Evolutionary conservation across 2,329 filamentous ascomycete genomes (phyloP).

Genomic region (Fusarium mundagurra): DNA sequence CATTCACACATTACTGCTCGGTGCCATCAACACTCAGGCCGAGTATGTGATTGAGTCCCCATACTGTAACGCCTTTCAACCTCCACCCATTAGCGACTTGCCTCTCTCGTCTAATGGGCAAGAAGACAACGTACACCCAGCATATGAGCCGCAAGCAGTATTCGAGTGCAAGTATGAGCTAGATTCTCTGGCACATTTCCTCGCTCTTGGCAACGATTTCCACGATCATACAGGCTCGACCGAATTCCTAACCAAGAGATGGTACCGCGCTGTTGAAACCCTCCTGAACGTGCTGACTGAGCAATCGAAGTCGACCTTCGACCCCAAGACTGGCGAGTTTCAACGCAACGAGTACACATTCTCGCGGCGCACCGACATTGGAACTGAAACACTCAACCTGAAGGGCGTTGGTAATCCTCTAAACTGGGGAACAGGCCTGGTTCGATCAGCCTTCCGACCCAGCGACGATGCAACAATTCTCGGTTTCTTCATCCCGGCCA

Average conservation of each 20-base stretch:
- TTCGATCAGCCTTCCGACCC: constrained; percentile 92
- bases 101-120: constrained; percentile 79
- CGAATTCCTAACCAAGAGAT: constrained; percentile 81
- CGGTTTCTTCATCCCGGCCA: constrained; percentile 93
- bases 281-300: constrained; percentile 78
- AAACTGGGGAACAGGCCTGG: constrained; percentile 82
- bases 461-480: constrained; percentile 95
- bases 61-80: constrained; percentile 99
- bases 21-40: constrained; percentile 94
- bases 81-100: constrained; percentile 84
- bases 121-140: constrained; percentile 84
- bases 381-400: constrained; percentile 90
- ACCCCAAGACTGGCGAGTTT: constrained; percentile 71
- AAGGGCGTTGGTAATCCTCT: constrained; percentile 90
- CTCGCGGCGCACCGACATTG: constrained; percentile 78
- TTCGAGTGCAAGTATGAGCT: constrained; percentile 99
- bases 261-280: constrained; percentile 80
- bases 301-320: constrained; percentile 85
- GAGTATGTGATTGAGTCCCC: constrained; percentile 95
- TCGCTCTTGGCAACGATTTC: constrained; percentile 87
- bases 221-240: constrained; percentile 80
- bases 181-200: constrained; percentile 92
- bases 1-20: constrained; percentile 83
- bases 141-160: constrained; percentile 83
- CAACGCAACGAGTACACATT: constrained; percentile 86